These are phyloP conservation scores for Aureobasidium pullulans DNA, from an alignment of 2,329 filamentous ascomycete species.

Conservation along the genomic window DNA sequence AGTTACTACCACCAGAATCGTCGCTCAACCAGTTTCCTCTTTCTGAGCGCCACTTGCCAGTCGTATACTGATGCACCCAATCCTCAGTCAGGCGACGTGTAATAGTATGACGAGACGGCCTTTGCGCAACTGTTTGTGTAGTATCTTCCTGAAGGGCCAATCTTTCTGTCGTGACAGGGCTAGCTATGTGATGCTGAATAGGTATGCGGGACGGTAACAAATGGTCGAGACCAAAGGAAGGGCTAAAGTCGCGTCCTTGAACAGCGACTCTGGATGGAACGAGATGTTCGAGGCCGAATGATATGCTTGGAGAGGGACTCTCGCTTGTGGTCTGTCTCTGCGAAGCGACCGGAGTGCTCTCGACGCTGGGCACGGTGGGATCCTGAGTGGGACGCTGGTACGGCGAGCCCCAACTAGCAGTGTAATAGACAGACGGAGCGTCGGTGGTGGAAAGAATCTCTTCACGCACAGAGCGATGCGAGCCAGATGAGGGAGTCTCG, in stretches of 20 bases:
- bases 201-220: conserved; percentile 25
- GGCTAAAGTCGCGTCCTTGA: conserved; percentile 10
- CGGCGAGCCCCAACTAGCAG: conserved; percentile 86
- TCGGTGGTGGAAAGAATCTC: conserved; percentile 1
- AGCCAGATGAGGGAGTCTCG: conserved; percentile 5
- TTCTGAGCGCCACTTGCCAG: conserved; percentile 57
- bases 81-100: conserved; percentile 62
- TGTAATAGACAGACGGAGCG: conserved; percentile 38
- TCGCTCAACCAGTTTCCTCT: conserved; percentile 79
- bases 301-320: conserved; percentile 24
- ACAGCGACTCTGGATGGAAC: conserved; percentile 23
- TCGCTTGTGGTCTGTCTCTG: conserved; percentile 19
- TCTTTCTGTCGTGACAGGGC: conserved; percentile 9
- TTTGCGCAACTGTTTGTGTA: neutral
- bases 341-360: conserved; percentile 2
- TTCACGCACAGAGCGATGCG: neutral
- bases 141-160: conserved; percentile 1
- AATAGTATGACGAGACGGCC: conserved; percentile 24
- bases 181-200: conserved; percentile 11
- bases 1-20: conserved; percentile 55
- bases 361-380: conserved; percentile 14
- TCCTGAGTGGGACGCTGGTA: conserved; percentile 56
- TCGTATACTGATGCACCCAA: conserved; percentile 72
- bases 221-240: conserved; percentile 29
- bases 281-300: conserved; percentile 29